Evolutionary conservation across 805 yeast genomes (phyloP).

Genomic region (Cyberlindnera euphorbiiphila): DNA sequence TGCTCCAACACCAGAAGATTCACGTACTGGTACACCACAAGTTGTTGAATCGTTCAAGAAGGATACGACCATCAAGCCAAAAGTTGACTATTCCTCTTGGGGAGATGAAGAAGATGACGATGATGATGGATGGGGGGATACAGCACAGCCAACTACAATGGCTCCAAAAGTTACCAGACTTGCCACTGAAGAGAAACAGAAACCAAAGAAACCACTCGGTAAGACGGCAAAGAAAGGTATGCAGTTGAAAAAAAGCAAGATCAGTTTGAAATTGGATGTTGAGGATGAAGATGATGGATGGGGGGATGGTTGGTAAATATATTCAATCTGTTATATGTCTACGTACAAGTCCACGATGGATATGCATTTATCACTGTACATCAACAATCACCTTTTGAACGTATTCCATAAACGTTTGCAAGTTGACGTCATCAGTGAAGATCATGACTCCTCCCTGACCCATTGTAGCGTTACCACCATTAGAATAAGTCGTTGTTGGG

Average conservation of each 20-base stretch:
- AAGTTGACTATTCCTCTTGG: constrained; percentile 11
- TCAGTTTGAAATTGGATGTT: constrained; percentile 31
- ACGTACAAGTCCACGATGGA: not conserved
- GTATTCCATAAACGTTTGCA: constrained; percentile 94
- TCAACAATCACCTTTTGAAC: constrained; percentile 84
- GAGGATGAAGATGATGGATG: constrained; percentile 38
- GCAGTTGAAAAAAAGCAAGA: constrained; percentile 29
- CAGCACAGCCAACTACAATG: constrained; percentile 7
- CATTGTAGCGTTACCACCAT: constrained; percentile 37
- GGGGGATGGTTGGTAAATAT: constrained; percentile 41
- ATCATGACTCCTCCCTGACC: constrained; percentile 70
- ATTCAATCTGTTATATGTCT: not conserved
- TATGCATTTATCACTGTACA: constrained; percentile 6
- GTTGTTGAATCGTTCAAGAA: constrained; percentile 16
- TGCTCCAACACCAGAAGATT: constrained; percentile 15
- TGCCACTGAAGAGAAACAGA: constrained; percentile 17
- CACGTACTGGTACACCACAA: constrained; percentile 22
- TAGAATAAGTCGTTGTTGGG: constrained; percentile 83
- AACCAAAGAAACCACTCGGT: constrained; percentile 4
- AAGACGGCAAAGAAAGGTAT: constrained; percentile 25
- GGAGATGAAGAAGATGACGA: constrained; percentile 12
- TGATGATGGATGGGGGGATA: constrained; percentile 27
- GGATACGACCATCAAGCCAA: constrained; percentile 6
- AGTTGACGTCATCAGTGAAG: constrained; percentile 91
- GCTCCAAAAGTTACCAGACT: constrained; percentile 24